Base-by-base conservation (phyloP, 306 rosid species). In the Inga laurina region DNA sequence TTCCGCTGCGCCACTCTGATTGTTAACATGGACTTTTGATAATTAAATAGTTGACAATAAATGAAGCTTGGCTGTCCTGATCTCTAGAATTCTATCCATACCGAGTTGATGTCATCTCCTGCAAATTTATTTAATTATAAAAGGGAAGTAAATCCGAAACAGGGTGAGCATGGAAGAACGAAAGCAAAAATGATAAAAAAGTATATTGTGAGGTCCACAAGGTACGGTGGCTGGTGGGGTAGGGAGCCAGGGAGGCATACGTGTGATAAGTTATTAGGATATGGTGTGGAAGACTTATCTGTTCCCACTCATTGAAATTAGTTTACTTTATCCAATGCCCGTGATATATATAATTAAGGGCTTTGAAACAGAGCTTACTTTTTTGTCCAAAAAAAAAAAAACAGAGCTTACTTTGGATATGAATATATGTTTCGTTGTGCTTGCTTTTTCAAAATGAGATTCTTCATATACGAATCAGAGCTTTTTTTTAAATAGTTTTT, bases 1-100 rank as follows among this genome's bases (percentile, higher is more conserved):
- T 88, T 91, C 93, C 91, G 88, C 91, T 90, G 92, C 89, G 93
- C 93, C 93, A 90, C 93, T 91, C 88, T 91, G 90, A 91, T 91
- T 13, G 21, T 11, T 27, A 75, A 16, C 0, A 0, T 0, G 0
- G 0, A 0, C 0, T 3, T 4, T 18, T 27, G 21, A 13, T 27
- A 27, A 10, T 54, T 16, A 1, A 2, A 5, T 51, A 51, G 0
- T 49, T 49, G 14, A 45, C 15, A 11, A 2, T 45, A 10, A 45
- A 10, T 0, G 2, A 2, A 45, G 21, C 43, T 39, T 6, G 8
- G 8, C 1, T 39, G 8, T 39, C 41, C 0, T 37, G 41, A 35
- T 35, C 39, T 35, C 4, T 35, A 5, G 8, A 51, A 54, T 16
- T 54, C 24, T 19, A 19, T 54, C 13, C 32, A 22, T 22, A 5